phyloP scores from a whole-genome alignment of 805 yeast genomes.

The Lipomyces yamanashiensis region DNA sequence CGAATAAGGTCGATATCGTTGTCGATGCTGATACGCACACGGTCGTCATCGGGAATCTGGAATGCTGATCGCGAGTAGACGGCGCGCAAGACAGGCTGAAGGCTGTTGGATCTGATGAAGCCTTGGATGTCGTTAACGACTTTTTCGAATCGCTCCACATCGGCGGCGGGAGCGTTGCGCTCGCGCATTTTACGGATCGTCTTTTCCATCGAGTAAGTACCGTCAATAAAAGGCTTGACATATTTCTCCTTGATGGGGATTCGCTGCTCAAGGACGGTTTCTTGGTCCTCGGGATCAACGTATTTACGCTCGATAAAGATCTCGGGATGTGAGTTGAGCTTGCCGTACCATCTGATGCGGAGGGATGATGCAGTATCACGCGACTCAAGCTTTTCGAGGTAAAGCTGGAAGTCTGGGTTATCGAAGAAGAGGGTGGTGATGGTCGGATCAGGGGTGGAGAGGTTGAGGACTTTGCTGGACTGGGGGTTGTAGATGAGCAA shows the following conservation, averaged over 20 bases:
- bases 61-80: slow-evolving; percentile 91
- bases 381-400: slow-evolving; percentile 73
- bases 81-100: slow-evolving; percentile 87
- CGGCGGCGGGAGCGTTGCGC: slow-evolving; percentile 56
- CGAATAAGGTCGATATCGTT: slow-evolving; percentile 85
- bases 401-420: slow-evolving; percentile 77
- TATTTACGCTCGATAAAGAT: slow-evolving; percentile 79
- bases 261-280: slow-evolving; percentile 54
- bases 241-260: slow-evolving; percentile 79
- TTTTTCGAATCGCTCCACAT: slow-evolving; percentile 56
- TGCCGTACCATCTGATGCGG: slow-evolving; percentile 90
- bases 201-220: slow-evolving; percentile 55
- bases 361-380: slow-evolving; percentile 62
- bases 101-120: slow-evolving; percentile 64
- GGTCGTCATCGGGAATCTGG: slow-evolving; percentile 97
- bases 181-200: slow-evolving; percentile 65
- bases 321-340: slow-evolving; percentile 73
- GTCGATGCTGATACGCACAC: slow-evolving; percentile 87
- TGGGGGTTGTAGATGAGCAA: slow-evolving; percentile 74
- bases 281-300: slow-evolving; percentile 49
- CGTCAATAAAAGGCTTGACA: slow-evolving; percentile 70
- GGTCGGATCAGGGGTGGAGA: slow-evolving; percentile 64
- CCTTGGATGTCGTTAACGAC: slow-evolving; percentile 65
- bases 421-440: slow-evolving; percentile 90
- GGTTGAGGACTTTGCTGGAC: slow-evolving; percentile 47